Percentiles rank a stretch among this genome's conserved stretches.
These are phyloP conservation scores for Alternaria rosae DNA, from an alignment of 2,329 filamentous ascomycete genomes.

Conservation along the genomic window DNA sequence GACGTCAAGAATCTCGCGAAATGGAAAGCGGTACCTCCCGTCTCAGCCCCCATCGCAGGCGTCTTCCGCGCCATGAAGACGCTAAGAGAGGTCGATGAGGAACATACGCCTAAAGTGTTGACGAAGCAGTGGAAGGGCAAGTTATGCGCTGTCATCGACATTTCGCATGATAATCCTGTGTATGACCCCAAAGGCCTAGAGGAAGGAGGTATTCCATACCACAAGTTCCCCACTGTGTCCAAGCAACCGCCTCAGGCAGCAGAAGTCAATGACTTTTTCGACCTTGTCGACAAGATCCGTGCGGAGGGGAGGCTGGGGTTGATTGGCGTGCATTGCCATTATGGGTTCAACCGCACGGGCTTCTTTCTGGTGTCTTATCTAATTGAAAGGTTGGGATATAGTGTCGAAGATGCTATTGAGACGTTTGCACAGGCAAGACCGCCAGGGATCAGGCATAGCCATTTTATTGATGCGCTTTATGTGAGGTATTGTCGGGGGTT, in stretches of 20 bases:
- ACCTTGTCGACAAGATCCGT: constrained; percentile 60
- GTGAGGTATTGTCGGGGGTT: constrained; percentile 73
- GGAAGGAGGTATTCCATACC: constrained; percentile 57
- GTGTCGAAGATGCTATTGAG: constrained; percentile 78
- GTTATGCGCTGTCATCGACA: constrained; percentile 84
- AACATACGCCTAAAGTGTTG: constrained; percentile 79
- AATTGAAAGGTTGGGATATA: constrained; percentile 78
- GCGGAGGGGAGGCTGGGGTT: constrained; percentile 47
- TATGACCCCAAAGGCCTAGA: constrained; percentile 73
- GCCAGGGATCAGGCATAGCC: constrained; percentile 86
- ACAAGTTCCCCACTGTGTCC: constrained; percentile 90
- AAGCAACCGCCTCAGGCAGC: constrained; percentile 80
- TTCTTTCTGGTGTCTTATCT: constrained; percentile 91
- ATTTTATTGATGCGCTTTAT: constrained; percentile 85
- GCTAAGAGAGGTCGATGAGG: constrained; percentile 83
- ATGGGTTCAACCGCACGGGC: constrained; percentile 93
- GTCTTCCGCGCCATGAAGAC: constrained; percentile 94
- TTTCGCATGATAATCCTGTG: constrained; percentile 87
- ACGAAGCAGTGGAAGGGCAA: constrained; percentile 69
- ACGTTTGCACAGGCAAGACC: constrained; percentile 76
- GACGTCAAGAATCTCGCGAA: constrained; percentile 96
- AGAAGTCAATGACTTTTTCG: constrained; percentile 67
- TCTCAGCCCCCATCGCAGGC: constrained; percentile 78
- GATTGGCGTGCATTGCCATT: constrained; percentile 92
- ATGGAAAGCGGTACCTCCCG: constrained; percentile 81